A percentile compares a stretch with the other conserved stretches of the same genome.
phyloP scores from a whole-genome alignment of 2,329 filamentous ascomycete genomes.

The Lecanicillium sp. region DNA sequence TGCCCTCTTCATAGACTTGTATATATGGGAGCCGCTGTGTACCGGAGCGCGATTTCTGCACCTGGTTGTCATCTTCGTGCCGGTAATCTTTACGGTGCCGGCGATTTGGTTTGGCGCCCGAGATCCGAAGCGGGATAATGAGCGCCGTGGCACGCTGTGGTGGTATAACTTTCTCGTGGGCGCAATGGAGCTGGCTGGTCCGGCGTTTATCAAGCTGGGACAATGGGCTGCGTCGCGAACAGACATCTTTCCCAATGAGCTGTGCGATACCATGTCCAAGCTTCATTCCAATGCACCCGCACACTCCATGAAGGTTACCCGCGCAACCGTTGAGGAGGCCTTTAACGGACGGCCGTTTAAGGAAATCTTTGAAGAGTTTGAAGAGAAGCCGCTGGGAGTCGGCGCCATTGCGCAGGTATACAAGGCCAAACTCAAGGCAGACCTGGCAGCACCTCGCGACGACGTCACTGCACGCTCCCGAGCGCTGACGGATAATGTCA shows the following conservation, averaged over 20 bases:
- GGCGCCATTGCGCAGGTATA: conserved; percentile 98
- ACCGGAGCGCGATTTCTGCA: conserved; percentile 86
- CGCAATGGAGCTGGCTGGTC: conserved; percentile 86
- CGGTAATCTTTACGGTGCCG: conserved; percentile 74
- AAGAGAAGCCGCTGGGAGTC: conserved; percentile 81
- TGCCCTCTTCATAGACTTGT: conserved; percentile 60
- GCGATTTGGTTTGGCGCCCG: conserved; percentile 69
- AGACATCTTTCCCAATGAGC: conserved; percentile 88
- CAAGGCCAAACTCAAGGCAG: conserved; percentile 81
- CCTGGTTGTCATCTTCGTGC: conserved; percentile 80
- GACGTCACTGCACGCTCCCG: conserved; percentile 35
- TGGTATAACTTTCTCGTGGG: conserved; percentile 88
- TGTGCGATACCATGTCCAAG: conserved; percentile 90
- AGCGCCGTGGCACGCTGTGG: conserved; percentile 77
- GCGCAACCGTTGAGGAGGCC: conserved; percentile 68
- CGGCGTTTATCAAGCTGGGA: conserved; percentile 96
- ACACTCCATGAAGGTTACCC: conserved; percentile 75
- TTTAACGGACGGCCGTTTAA: conserved; percentile 75
- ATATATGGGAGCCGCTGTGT: conserved; percentile 76
- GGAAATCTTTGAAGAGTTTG: conserved; percentile 93
- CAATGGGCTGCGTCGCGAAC: conserved; percentile 97
- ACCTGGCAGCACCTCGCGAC: conserved; percentile 57
- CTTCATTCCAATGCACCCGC: conserved; percentile 92
- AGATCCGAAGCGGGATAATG: conserved; percentile 56
- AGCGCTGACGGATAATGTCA: conserved; percentile 60